Base-by-base conservation (phyloP, 164 flowering plant species). In the Vitis rupestris region DNA sequence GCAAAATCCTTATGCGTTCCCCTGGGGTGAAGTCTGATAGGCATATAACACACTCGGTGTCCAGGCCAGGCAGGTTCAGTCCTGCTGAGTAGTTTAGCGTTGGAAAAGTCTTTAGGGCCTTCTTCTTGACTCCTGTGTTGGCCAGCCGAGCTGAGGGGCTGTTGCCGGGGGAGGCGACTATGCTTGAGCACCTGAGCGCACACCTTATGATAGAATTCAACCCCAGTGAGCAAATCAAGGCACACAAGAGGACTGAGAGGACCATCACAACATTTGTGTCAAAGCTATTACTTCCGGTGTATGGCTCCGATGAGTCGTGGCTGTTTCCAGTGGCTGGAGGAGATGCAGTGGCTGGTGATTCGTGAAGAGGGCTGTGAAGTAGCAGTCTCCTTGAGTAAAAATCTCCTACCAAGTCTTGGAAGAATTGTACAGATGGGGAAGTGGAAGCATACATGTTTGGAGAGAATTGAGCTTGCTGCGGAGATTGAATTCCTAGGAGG, bases 191-290 rank as follows among this genome's bases (percentile, higher is more conserved):
- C 65, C 97, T 81, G n/a, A 90, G 27, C 4, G 88, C 94, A 67
- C 98, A 93, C 59, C 85, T 75, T 7, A 92, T 78, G 63, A 96
- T 85, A 37, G 93, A 87, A 58, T 93, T 93, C 10, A 95, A 66
- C 11, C 89, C 99, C 0, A 95, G 86, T 1, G 97, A 88, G 70
- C 97, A 91, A 59, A 95, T 83, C 50, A 95, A 72, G 56, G 95
- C 97, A 64, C 98, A 93, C 11, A 93, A 61, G 37, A 95, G 89
- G 66, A 88, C 97, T 15, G 94, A 83, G 6, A 95, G 86, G 62
- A 91, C 88, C 97, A 93, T 81, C 0, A 88, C 91, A 10, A 90
- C 84, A 66, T 93, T 90, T 3, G 89, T 84, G 67, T 96, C 97
- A 50, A 92, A 87, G 70, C 74, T 78, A 64, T 66, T 79, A 44